Percentiles rank a stretch among this genome's conserved stretches.
phyloP scores from a whole-genome alignment of 192 early-diverging fungal genomes.

The Gigaspora rosea region DNA sequence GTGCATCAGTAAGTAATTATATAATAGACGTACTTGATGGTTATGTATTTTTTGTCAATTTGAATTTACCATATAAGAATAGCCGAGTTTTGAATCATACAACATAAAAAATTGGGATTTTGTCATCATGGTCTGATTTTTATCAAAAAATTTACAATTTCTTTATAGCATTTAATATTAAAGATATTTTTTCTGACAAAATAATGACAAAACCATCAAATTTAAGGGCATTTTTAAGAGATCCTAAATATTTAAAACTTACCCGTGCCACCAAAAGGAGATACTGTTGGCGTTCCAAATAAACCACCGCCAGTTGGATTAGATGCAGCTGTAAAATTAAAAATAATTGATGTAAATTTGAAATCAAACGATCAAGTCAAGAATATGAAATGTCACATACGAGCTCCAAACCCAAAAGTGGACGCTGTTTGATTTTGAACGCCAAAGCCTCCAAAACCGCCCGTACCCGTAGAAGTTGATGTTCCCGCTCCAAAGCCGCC shows the following conservation, averaged over 20 bases:
- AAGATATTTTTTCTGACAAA: not conserved
- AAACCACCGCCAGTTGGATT: not conserved
- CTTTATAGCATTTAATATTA: not conserved
- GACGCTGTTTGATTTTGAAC: not conserved
- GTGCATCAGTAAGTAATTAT: not conserved
- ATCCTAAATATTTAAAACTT: not conserved
- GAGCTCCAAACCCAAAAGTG: not conserved
- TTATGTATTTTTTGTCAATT: not conserved
- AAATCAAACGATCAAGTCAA: not conserved
- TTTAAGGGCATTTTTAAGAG: not conserved
- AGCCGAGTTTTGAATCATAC: too few species aligned
- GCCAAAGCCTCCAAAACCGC: conserved; percentile 37
- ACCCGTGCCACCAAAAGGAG: not conserved
- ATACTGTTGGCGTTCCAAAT: not conserved
- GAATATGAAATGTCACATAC: not conserved
- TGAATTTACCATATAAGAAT: not conserved
- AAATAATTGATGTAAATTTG: not conserved
- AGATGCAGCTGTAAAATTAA: not conserved
- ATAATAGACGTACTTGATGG: not conserved
- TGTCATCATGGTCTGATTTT: too few species aligned
- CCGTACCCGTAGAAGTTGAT: conserved; percentile 28
- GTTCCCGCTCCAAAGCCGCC: not conserved
- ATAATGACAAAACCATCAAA: not conserved
- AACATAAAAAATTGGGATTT: too few species aligned
- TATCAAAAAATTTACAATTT: too few species aligned